Evolutionary conservation across 768 basidiomycete species (phyloP), one percentile per base, ranked within the genome.

Genomic region (Russula vinacea): DNA sequence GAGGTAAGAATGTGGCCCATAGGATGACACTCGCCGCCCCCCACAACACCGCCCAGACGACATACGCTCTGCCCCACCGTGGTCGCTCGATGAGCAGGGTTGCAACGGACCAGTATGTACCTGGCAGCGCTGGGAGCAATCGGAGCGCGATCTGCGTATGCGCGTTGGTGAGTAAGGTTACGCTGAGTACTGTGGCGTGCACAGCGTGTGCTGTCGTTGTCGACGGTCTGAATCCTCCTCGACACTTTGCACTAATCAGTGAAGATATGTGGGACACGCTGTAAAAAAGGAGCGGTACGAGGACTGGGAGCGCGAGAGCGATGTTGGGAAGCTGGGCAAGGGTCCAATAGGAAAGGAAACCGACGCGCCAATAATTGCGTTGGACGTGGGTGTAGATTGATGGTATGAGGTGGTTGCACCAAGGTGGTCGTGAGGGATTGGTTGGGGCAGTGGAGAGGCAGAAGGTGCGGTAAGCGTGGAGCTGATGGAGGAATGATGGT

Each of bases 301-400:
- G 81, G 0, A 88, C 80, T 0, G 96, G 96, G 0, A 83, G 70
- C 17, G 89, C 84, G 61, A 98, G 79, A 64, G 92, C 67, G 72
- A 98, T 90, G 74, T 98, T 97, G 52, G 97, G 97, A 2, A 93
- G 69, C 74, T 99, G 95, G 35, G 81, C 76, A 26, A 77, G 65
- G 0, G 87, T 87, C 92, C 92, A 99, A 74, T 98, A 98, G 3
- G 79, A 83, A 65, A 99, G 74, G 67, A 95, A 84, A 17, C 95
- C 94, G 50, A 81, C 76, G 72, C 82, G 77, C 97, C 96, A 99
- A 74, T 98, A 98, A 58, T 81, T 78, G 5, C 76, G 76, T 73
- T 99, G 96, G 2, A 90, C 89, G 71, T 92, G 83, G 11, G 83
- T 76, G 74, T 98, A 99, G 60, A 92, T 85, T 17, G 84, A 83